phyloP scores from a whole-genome alignment of 2,329 filamentous ascomycete species.

The Chaetomium olivaceum region DNA sequence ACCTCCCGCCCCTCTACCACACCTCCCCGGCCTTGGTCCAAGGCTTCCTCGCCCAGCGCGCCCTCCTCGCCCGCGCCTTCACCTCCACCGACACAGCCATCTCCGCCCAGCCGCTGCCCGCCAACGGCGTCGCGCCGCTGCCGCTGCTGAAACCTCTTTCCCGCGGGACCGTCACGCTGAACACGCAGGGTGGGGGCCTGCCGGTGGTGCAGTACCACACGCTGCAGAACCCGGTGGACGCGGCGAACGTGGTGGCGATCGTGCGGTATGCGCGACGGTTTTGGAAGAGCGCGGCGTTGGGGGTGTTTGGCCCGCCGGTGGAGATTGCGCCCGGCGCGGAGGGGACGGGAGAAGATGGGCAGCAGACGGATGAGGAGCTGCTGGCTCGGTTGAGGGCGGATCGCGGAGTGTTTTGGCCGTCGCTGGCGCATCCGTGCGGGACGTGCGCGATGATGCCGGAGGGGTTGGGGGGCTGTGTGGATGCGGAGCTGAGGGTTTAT shows the following conservation, averaged over 20 bases:
- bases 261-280: conserved; percentile 22
- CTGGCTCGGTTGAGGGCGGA: conserved; percentile 19
- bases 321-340: conserved; percentile 14
- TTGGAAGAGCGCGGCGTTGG: conserved; percentile 20
- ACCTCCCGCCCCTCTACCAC: conserved; percentile 24
- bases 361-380: conserved; percentile 26
- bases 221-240: conserved; percentile 29
- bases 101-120: conserved; percentile 16
- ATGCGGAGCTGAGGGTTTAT: conserved; percentile 25
- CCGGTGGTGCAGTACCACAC: conserved; percentile 30
- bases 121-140: conserved; percentile 24
- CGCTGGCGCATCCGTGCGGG: conserved; percentile 25
- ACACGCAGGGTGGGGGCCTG: conserved; percentile 8
- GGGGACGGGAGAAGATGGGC: conserved; percentile 9
- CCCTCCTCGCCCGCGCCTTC: conserved; percentile 24
- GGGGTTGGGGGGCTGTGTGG: conserved; percentile 24
- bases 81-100: conserved; percentile 13
- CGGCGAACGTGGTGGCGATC: conserved; percentile 23
- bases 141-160: conserved; percentile 27
- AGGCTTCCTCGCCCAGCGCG: conserved; percentile 26
- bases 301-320: conserved; percentile 17
- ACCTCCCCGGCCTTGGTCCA: conserved; percentile 9
- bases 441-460: conserved; percentile 31
- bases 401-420: conserved; percentile 20
- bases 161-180: conserved; percentile 26